Base-by-base conservation (phyloP, 2,329 filamentous ascomycete genomes). In the Fusarium verticillioides region DNA sequence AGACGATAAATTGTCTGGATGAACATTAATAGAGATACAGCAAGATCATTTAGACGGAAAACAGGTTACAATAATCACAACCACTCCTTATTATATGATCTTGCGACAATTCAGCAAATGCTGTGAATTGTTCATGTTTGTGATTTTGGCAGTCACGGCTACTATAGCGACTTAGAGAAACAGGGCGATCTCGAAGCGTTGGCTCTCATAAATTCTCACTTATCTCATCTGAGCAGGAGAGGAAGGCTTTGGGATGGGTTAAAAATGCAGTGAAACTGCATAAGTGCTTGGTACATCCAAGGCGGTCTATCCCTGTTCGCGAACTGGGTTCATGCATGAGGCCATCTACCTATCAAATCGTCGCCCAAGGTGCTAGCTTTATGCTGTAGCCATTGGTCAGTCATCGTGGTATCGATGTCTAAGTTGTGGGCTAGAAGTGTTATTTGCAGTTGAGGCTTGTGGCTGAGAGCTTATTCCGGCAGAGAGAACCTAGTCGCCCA, bases 191-290 rank as follows among this genome's bases (percentile, higher is more conserved):
- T 43, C 2, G n/a, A 18, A 18, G n/a, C n/a, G 2, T 26, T 43
- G 1, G 0, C 15, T 26, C n/a, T 26, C n/a, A 5, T 12, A 11
- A 43, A 43, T 18, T 0, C 42, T 11, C n/a, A 0, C n/a, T 18
- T 18, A 11, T 26, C n/a, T 26, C 7, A 12, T 4, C 9, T 18
- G n/a, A 44, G 12, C 10, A 43, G 42, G 16, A 12, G 23, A 18
- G 16, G 4, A 44, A 26, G 42, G 16, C 16, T 12, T 26, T 19
- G 7, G 16, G 16, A 26, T 9, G 16, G 0, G 10, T 23, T 23
- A 23, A 43, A 26, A 26, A 5, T 47, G 44, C 26, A 19, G 43
- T 26, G 40, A 26, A n/a, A n/a, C n/a, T n/a, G n/a, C n/a, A n/a
- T n/a, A n/a, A n/a, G n/a, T n/a, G n/a, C n/a, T n/a, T n/a, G n/a